Conservation (phyloP, 306 rosid genomes). For the Castanea mollissima region DNA sequence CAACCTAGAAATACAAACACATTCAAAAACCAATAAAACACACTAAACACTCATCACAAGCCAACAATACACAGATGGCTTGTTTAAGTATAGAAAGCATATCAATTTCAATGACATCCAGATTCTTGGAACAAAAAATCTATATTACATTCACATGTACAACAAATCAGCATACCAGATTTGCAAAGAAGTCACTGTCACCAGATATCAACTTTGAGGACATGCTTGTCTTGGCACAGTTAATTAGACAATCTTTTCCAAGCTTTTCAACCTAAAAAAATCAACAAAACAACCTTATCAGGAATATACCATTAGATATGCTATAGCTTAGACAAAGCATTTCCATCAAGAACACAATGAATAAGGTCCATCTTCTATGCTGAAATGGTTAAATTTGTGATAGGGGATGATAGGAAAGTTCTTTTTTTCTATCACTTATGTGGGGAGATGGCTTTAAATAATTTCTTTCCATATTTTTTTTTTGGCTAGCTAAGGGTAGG, state of each 20-base stretch:
- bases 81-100: not conserved
- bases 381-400: not conserved
- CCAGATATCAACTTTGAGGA: constrained; percentile 97
- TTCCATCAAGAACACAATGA: not conserved
- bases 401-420: not conserved
- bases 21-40: constrained; percentile 5
- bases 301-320: not conserved
- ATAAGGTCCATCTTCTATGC: not conserved
- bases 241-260: constrained; percentile 78
- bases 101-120: not conserved
- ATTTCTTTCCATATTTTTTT: not conserved
- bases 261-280: constrained; percentile 80
- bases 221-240: constrained; percentile 99
- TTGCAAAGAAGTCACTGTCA: constrained; percentile 89
- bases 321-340: constrained; percentile 2
- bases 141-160: not conserved
- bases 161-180: constrained; percentile 55
- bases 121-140: constrained; percentile 1
- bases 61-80: not conserved
- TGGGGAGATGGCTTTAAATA: not conserved
- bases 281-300: constrained; percentile 9
- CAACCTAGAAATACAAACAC: constrained; percentile 55
- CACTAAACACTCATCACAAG: not conserved
- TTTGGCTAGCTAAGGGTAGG: not conserved
- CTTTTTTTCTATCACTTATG: not conserved